Conservation (phyloP, 805 yeast genomes). For the Phaffomyces thermotolerans region DNA sequence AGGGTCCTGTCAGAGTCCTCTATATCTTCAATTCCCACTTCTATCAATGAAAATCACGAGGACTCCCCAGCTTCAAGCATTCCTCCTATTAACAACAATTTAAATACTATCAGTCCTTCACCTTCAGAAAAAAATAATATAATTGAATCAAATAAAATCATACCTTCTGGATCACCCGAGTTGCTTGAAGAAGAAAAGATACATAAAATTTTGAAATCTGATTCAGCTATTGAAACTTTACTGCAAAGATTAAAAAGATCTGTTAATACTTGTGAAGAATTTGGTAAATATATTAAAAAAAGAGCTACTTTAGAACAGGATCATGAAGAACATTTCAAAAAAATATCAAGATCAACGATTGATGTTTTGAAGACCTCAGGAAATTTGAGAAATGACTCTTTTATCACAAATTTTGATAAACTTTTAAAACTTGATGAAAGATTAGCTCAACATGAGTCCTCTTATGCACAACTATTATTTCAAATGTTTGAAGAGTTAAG, state of each 20-base stretch:
- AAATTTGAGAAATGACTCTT: slow-evolving; percentile 53
- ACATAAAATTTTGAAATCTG: slow-evolving; percentile 50
- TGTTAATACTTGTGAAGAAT: slow-evolving; percentile 77
- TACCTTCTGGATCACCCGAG: slow-evolving; percentile 26
- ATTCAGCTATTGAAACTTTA: slow-evolving; percentile 68
- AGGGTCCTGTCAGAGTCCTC: slow-evolving; percentile 6
- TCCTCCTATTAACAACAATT: slow-evolving; percentile 1
- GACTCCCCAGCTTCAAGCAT: background rate
- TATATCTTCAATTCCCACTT: background rate
- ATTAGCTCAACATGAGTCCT: slow-evolving; percentile 58
- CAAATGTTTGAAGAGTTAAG: slow-evolving; percentile 81
- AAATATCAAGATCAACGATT: slow-evolving; percentile 54
- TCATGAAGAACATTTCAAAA: slow-evolving; percentile 64
- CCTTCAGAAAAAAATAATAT: slow-evolving; percentile 2
- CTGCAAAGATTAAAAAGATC: slow-evolving; percentile 72
- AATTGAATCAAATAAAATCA: slow-evolving; percentile 3
- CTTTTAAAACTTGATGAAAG: slow-evolving; percentile 76
- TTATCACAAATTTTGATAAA: slow-evolving; percentile 56
- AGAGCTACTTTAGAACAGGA: slow-evolving; percentile 75
- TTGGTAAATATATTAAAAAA: slow-evolving; percentile 68
- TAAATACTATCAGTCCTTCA: slow-evolving; percentile 3
- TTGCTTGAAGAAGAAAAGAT: slow-evolving; percentile 47
- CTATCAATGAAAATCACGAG: background rate
- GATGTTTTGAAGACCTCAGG: slow-evolving; percentile 37
- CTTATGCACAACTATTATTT: slow-evolving; percentile 72